Conservation (phyloP, 345 rosid genomes). For the Salix caprea region DNA sequence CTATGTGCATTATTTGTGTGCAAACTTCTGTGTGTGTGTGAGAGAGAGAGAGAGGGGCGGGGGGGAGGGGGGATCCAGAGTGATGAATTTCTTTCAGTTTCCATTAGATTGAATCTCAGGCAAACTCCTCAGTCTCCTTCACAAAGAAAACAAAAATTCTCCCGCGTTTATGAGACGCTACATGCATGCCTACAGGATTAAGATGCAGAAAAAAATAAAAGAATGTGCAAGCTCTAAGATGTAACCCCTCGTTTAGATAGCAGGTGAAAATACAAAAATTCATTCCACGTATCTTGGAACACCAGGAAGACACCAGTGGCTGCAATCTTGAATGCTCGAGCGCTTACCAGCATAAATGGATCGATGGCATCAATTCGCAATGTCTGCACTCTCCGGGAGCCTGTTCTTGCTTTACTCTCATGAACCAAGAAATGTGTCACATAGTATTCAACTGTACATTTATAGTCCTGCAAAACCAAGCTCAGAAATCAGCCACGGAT, state of each 20-base stretch:
- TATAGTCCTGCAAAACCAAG: no score
- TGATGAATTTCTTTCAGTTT: neutral
- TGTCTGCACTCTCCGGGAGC: no score
- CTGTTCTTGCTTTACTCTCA: no score
- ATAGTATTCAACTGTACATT: no score
- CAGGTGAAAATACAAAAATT: conserved; percentile 59
- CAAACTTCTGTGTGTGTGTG: neutral
- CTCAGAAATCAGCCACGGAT: no score
- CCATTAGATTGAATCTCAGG: no score
- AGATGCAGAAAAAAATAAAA: conserved; percentile 15
- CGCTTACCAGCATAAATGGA: conserved; percentile 45
- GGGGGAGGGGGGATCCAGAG: no score
- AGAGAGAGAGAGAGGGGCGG: no score
- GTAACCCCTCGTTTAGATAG: conserved; percentile 22
- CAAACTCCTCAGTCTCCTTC: no score
- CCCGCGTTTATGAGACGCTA: no score
- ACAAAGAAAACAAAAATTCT: neutral
- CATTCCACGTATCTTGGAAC: conserved; percentile 88
- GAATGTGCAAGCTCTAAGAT: conserved; percentile 2
- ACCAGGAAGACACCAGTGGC: conserved; percentile 98
- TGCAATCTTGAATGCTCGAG: conserved; percentile 67
- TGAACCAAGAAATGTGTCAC: no score
- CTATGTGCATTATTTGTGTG: neutral
- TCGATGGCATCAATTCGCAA: no score
- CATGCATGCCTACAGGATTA: neutral